Conservation (phyloP, 768 basidiomycete species). For the Hydnomerulius pinastri region DNA sequence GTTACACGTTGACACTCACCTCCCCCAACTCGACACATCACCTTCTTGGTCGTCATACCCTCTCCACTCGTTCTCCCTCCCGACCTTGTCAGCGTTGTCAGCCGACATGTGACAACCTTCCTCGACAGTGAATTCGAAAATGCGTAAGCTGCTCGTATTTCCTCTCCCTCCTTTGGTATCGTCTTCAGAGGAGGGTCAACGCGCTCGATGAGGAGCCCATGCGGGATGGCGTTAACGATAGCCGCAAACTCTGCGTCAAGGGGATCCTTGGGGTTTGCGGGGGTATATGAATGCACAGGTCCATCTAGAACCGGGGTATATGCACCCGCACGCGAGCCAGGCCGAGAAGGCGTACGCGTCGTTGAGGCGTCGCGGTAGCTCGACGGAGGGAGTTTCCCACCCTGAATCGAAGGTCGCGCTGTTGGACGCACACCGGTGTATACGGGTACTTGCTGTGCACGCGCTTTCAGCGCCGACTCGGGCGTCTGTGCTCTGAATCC, state of each 20-base stretch:
- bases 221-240: constrained; percentile 74
- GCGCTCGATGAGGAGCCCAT: constrained; percentile 76
- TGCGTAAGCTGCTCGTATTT: constrained; percentile 82
- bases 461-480: constrained; percentile 60
- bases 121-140: constrained; percentile 72
- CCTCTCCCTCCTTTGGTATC: constrained; percentile 70
- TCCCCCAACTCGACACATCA: constrained; percentile 89
- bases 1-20: too few species aligned
- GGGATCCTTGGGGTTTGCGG: constrained; percentile 71
- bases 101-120: constrained; percentile 76
- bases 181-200: constrained; percentile 74
- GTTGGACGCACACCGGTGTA: constrained; percentile 47
- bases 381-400: constrained; percentile 63
- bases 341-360: constrained; percentile 62
- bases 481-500: constrained; percentile 67
- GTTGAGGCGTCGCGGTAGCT: constrained; percentile 66
- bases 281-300: constrained; percentile 63
- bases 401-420: constrained; percentile 39
- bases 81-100: constrained; percentile 75
- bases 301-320: constrained; percentile 59
- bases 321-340: constrained; percentile 65
- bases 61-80: constrained; percentile 45
- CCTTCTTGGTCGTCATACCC: constrained; percentile 66
- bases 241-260: constrained; percentile 78
- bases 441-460: constrained; percentile 58